Base-by-base conservation (phyloP, 805 yeast genomes). In the Yamadazyma phyllophila region DNA sequence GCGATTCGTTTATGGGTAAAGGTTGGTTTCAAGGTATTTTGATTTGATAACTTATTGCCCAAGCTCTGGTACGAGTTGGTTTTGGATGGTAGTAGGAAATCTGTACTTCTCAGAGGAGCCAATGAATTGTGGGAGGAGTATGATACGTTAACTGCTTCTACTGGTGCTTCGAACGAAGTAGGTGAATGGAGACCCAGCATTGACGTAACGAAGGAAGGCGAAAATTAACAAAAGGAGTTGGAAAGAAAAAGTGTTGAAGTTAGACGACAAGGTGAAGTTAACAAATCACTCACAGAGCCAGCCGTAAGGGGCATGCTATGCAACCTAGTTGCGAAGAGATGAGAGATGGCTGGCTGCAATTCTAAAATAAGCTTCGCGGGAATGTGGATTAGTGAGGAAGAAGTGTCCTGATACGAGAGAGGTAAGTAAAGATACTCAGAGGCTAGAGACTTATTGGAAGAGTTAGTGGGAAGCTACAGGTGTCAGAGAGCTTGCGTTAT, bases 1-100 rank as follows among this genome's bases (percentile, higher is more conserved):
- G 47, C 43, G 7, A 51, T 45, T 36, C 61, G 39, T 38, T 49
- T 51, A 26, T 51, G 51, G 27, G 43, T 26, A 20, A 44, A 42
- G 13, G 26, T 29, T 10, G 42, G 43, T 26, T 16, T 35, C 17
- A 29, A 38, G 14, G 16, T 15, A 29, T 29, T 12, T 7, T 26
- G 33, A 13, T 37, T 37, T 20, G 24, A 20, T 20, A 20, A 4
- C 37, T 13, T 27, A 7, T 13, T 16, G 31, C 11, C 29, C 33
- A 11, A 27, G 16, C 9, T 38, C 12, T 11, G 15, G 8, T n/a
- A 10, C 2, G 38, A 16, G 13, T 34, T n/a, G 13, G 45, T 13
- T 26, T 37, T 45, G 36, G 41, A 14, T 2, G 11, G 36, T 20
- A 41, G 15, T 36, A 49, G 33, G 10, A 14, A 26, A 2, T 49